Percentiles rank a stretch among this genome's conserved stretches.
Evolutionary conservation across 331 rosid species (phyloP).

Genomic region (Saraca asoca): DNA sequence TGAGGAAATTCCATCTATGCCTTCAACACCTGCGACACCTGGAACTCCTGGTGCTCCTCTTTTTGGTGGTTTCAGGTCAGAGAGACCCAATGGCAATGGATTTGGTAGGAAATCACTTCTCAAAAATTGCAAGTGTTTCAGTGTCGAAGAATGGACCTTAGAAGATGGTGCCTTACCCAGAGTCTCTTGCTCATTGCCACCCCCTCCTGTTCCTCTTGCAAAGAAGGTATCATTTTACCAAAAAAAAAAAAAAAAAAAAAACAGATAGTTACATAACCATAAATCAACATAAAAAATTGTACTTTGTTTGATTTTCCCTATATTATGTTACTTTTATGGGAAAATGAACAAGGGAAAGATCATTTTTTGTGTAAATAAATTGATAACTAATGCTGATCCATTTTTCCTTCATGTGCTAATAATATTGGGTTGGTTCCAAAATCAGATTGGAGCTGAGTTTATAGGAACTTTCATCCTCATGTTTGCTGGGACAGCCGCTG

Average conservation of each 20-base stretch:
- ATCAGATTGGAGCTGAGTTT: conserved; percentile 92
- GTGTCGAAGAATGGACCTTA: conserved; percentile 54
- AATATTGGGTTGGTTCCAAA: conserved; percentile 17
- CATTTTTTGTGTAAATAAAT: conserved; percentile 1
- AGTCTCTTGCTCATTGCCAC: conserved; percentile 61
- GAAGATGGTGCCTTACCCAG: conserved; percentile 69
- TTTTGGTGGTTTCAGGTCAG: conserved; percentile 61
- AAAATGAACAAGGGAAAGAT: neutral
- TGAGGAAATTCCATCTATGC: conserved; percentile 57
- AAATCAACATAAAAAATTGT: neutral
- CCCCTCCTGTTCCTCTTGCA: conserved; percentile 68
- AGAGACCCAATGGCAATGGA: conserved; percentile 42
- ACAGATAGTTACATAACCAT: neutral
- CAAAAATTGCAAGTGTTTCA: conserved; percentile 59
- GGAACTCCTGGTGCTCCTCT: conserved; percentile 86
- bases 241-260: too few species aligned
- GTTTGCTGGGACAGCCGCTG: conserved; percentile 74
- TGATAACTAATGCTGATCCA: conserved; percentile 14
- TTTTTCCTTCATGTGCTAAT: neutral
- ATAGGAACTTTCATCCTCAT: conserved; percentile 73
- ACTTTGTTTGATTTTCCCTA: neutral
- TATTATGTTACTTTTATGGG: neutral
- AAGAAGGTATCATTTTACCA: conserved; percentile 57
- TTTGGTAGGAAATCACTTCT: conserved; percentile 60
- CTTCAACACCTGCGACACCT: conserved; percentile 77